Conservation (phyloP, 2,329 filamentous ascomycete species). For the Neopestalotiopsis sp. region DNA sequence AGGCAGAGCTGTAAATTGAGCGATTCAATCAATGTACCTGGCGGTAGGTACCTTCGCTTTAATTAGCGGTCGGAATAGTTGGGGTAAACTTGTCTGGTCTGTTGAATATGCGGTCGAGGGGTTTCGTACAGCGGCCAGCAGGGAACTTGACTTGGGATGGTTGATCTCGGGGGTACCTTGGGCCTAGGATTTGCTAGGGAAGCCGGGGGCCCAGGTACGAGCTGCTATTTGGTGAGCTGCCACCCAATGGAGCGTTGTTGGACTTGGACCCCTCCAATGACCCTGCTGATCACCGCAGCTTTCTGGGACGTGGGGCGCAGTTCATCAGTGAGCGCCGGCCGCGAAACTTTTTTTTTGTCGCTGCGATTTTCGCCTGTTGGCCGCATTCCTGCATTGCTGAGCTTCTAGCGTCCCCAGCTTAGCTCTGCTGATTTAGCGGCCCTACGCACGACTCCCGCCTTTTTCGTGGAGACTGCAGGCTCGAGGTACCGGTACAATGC, state of each 20-base stretch:
- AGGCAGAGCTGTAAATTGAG: background rate
- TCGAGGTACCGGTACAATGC: slow-evolving; percentile 11
- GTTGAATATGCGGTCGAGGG: slow-evolving; percentile 27
- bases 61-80: slow-evolving; percentile 33
- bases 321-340: background rate
- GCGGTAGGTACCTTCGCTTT: background rate
- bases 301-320: slow-evolving; percentile 12
- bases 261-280: slow-evolving; percentile 15
- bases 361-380: slow-evolving; percentile 16
- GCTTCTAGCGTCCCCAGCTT: slow-evolving; percentile 1
- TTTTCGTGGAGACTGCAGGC: slow-evolving; percentile 10
- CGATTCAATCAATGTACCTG: slow-evolving; percentile 12
- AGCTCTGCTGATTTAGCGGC: background rate
- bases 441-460: slow-evolving; percentile 6
- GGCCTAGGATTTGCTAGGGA: slow-evolving; percentile 17
- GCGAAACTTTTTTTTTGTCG: background rate
- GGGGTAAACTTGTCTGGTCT: slow-evolving; percentile 36
- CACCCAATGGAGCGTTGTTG: slow-evolving; percentile 6
- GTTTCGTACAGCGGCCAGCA: slow-evolving; percentile 17
- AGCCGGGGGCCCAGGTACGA: slow-evolving; percentile 16
- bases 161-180: slow-evolving; percentile 21
- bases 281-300: slow-evolving; percentile 20
- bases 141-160: slow-evolving; percentile 18
- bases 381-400: background rate
- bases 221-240: slow-evolving; percentile 12